These are phyloP conservation scores for Parathielavia appendiculata DNA, from an alignment of 495 filamentous ascomycete genomes.

Conservation along the genomic window DNA sequence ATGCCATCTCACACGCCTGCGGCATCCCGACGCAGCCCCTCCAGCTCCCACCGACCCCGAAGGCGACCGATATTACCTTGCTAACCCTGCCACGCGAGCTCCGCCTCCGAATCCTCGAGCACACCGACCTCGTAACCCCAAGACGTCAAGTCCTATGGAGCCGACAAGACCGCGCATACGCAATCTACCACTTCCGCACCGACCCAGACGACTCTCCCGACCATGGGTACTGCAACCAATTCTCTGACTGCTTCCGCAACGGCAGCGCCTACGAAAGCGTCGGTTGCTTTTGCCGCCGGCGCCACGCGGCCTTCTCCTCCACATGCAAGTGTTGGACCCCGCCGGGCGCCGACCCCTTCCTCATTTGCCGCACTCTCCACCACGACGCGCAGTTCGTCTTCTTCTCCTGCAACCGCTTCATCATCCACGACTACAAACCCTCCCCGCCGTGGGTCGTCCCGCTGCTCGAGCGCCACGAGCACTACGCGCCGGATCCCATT, in stretches of 20 bases:
- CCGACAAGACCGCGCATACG: not conserved
- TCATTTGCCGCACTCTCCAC: not conserved
- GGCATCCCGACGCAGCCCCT: not conserved
- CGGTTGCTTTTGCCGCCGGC: not conserved
- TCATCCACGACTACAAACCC: not conserved
- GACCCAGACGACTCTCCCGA: not conserved
- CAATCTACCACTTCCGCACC: accelerated
- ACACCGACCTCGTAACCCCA: slow-evolving; percentile 5
- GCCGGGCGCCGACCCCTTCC: not conserved
- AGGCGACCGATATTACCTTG: not conserved
- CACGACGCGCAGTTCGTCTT: not conserved
- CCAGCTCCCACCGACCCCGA: not conserved
- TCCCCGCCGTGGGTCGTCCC: no score
- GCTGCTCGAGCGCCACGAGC: no score
- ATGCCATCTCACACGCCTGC: not conserved
- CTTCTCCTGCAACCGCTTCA: not conserved
- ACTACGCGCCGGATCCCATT: no score
- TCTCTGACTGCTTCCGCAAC: no score
- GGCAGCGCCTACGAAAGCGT: no score
- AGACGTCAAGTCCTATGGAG: not conserved
- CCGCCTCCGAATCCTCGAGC: slow-evolving; percentile 3
- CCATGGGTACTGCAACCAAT: no score
- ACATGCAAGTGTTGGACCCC: not conserved
- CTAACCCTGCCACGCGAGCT: slow-evolving; percentile 2
- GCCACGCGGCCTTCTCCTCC: not conserved